Evolutionary conservation across 2,329 filamentous ascomycete species (phyloP).

Genomic region (Fusarium napiforme): DNA sequence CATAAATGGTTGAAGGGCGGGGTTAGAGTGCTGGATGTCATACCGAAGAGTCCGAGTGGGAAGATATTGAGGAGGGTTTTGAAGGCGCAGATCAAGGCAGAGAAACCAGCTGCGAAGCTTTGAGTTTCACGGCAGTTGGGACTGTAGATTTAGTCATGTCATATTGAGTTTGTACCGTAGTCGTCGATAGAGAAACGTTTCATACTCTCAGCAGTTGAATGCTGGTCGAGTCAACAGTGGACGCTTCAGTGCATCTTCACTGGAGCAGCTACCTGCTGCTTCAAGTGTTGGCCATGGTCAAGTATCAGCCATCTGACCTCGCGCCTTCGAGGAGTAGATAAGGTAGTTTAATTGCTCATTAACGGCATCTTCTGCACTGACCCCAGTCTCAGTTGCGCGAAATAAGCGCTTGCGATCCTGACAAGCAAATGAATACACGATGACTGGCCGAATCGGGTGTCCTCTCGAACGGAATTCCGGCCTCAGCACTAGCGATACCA

Average conservation of each 20-base stretch:
- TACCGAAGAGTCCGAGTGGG: constrained; percentile 79
- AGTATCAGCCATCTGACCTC: background rate
- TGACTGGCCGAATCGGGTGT: background rate
- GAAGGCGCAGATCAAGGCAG: constrained; percentile 50
- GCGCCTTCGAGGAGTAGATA: no score
- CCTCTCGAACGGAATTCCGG: no score
- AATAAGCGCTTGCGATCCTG: background rate
- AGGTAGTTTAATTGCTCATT: no score
- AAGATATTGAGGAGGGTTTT: constrained; percentile 63
- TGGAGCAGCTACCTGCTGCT: background rate
- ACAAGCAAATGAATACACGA: background rate
- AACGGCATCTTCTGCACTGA: no score
- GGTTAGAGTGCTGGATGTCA: constrained; percentile 70
- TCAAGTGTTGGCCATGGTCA: no score
- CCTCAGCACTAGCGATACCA: constrained; percentile 1
- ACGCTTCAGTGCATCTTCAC: background rate
- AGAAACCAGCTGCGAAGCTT: constrained; percentile 16
- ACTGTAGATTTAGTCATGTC: fast-evolving
- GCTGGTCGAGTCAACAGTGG: fast-evolving
- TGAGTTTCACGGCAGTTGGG: background rate
- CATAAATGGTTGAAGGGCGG: constrained; percentile 75
- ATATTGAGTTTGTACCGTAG: background rate
- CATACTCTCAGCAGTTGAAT: background rate
- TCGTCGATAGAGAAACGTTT: no score
- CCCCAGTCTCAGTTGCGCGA: fast-evolving